Percentiles rank a stretch among this genome's conserved stretches.
Evolutionary conservation across 345 rosid genomes (phyloP).

Genomic region (Moricandia moricandioides): DNA sequence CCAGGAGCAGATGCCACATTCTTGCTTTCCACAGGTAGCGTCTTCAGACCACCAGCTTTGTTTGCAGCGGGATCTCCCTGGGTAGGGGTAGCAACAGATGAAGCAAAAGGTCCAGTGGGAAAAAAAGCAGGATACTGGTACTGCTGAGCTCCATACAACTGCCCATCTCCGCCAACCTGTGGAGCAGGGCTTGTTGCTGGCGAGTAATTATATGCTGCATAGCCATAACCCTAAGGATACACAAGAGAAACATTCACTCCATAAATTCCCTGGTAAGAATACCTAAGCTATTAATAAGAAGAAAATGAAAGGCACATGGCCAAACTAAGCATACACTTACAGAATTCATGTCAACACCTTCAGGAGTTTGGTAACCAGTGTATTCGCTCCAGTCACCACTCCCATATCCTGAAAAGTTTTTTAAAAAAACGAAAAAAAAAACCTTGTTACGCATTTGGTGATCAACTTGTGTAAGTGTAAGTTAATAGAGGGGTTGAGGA

Average conservation of each 20-base stretch:
- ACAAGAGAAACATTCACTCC: constrained; percentile 74
- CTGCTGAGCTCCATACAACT: constrained; percentile 78
- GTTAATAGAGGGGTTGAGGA: neutral
- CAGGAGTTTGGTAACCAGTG: constrained; percentile 48
- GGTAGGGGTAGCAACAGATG: constrained; percentile 47
- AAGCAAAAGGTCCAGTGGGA: constrained; percentile 56
- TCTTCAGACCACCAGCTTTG: constrained; percentile 57
- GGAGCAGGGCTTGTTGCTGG: constrained; percentile 83
- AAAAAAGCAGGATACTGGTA: constrained; percentile 84
- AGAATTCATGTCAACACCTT: constrained; percentile 66
- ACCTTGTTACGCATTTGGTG: neutral
- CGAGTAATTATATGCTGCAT: constrained; percentile 74
- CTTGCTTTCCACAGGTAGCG: constrained; percentile 50
- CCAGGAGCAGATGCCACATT: constrained; percentile 52
- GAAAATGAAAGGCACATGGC: neutral
- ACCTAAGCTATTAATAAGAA: neutral
- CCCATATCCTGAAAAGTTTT: constrained; percentile 38
- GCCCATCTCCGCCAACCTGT: constrained; percentile 73
- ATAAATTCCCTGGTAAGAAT: constrained; percentile 55
- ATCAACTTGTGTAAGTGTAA: too few relatives aligned
- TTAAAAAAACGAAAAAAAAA: neutral
- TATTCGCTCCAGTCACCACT: constrained; percentile 74
- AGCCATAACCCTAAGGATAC: constrained; percentile 70
- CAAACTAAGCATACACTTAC: constrained; percentile 42
- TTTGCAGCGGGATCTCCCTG: constrained; percentile 57